phyloP scores from a whole-genome alignment of 2,329 filamentous ascomycete species.

The Penicillium sp. region DNA sequence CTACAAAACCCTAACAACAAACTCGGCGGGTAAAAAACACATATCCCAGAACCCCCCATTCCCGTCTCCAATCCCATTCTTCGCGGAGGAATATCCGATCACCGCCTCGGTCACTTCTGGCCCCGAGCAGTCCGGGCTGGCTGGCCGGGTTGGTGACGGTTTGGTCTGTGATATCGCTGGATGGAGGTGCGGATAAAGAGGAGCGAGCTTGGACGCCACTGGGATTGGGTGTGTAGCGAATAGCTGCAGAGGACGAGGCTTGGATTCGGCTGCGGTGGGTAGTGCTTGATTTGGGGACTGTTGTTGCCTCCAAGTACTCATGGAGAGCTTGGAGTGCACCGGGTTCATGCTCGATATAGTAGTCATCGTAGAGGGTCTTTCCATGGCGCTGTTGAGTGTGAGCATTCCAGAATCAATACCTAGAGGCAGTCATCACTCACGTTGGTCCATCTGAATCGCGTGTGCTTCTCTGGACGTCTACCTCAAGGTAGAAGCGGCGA shows the following conservation, averaged over 20 bases:
- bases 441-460: background rate
- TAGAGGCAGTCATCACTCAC: background rate
- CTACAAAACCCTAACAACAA: background rate
- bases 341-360: background rate
- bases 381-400: background rate
- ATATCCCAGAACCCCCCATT: background rate
- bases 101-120: background rate
- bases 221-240: background rate
- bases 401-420: background rate
- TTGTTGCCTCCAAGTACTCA: background rate
- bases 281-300: background rate
- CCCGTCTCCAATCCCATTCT: background rate
- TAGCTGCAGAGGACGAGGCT: background rate
- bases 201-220: background rate
- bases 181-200: background rate
- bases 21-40: background rate
- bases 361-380: background rate
- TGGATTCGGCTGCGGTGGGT: background rate
- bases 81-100: background rate
- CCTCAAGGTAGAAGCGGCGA: background rate
- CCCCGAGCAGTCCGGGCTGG: too few species aligned
- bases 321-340: background rate
- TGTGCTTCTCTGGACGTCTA: background rate
- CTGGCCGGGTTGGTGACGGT: background rate
- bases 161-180: background rate